A percentile compares a stretch with the other conserved stretches of the same genome.
phyloP scores from a whole-genome alignment of 2,329 filamentous ascomycete species.

The Aspergillus transmontanensis region DNA sequence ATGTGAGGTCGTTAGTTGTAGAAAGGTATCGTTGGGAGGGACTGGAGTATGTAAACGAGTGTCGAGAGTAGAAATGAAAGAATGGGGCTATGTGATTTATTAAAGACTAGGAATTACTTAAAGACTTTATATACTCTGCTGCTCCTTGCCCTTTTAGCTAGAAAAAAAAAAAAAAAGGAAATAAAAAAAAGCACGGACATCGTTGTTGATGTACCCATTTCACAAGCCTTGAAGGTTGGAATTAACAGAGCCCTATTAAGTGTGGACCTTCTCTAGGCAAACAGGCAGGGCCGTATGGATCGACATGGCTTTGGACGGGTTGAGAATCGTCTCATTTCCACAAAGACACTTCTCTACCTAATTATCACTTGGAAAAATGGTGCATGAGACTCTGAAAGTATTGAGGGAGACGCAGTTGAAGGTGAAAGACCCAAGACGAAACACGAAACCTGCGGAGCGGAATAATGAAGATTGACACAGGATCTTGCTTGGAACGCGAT shows the following conservation, averaged over 20 bases:
- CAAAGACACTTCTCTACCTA: not conserved
- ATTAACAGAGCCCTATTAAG: not conserved
- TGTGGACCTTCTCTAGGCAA: not conserved
- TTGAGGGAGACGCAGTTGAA: not conserved
- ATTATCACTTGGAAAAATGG: not conserved
- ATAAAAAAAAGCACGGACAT: not conserved
- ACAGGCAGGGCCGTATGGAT: not conserved
- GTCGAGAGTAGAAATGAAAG: not conserved
- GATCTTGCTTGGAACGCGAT: not conserved
- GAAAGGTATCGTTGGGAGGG: not conserved
- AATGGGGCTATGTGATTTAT: not conserved
- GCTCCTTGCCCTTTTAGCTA: not conserved
- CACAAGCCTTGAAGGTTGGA: not conserved
- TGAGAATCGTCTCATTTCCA: not conserved
- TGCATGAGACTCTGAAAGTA: not conserved
- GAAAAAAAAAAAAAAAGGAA: constrained; percentile 1
- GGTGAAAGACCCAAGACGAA: not conserved
- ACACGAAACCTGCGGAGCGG: not conserved
- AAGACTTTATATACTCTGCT: not conserved
- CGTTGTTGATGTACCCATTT: not conserved
- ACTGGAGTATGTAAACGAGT: not conserved
- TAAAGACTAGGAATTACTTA: not conserved
- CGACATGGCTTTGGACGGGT: not conserved
- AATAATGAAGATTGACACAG: not conserved
- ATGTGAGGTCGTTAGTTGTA: not conserved